Percentiles rank a stretch among this genome's conserved stretches.
These are phyloP conservation scores for Lachnellula willkommii DNA, from an alignment of 2,329 filamentous ascomycete species.

Conservation along the genomic window DNA sequence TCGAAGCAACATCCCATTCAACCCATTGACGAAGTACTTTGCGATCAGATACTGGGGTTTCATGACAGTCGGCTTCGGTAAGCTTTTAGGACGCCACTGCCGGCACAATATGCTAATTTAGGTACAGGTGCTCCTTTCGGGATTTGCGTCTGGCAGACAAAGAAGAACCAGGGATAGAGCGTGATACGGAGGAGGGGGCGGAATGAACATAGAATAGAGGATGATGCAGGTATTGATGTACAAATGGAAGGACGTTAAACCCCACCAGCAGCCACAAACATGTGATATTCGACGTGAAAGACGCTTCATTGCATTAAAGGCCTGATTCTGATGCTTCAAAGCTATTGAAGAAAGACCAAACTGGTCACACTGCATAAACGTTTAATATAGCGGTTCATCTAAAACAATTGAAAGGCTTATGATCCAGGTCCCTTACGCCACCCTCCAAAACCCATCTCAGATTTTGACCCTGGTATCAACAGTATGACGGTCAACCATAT, in stretches of 20 bases:
- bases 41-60: slow-evolving; percentile 76
- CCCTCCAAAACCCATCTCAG: slow-evolving; percentile 4
- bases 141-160: slow-evolving; percentile 45
- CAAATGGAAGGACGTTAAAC: slow-evolving; percentile 2
- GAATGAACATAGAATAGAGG: slow-evolving; percentile 16
- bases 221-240: slow-evolving; percentile 8
- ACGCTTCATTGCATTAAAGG: too few relatives aligned
- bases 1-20: slow-evolving; percentile 93
- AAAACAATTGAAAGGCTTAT: too few relatives aligned
- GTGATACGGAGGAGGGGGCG: neutral
- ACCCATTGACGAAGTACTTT: slow-evolving; percentile 86
- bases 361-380: too few relatives aligned
- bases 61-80: slow-evolving; percentile 50
- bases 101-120: slow-evolving; percentile 18
- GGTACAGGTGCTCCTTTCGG: slow-evolving; percentile 50
- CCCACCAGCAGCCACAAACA: neutral
- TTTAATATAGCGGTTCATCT: too few relatives aligned
- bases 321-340: too few relatives aligned
- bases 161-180: slow-evolving; percentile 33
- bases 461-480: slow-evolving; percentile 44
- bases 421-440: neutral
- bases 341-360: too few relatives aligned
- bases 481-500: slow-evolving; percentile 46
- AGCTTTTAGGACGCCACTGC: slow-evolving; percentile 25
- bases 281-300: neutral